Base-by-base conservation (phyloP, 768 basidiomycete species). In the Pleurotus platypus region DNA sequence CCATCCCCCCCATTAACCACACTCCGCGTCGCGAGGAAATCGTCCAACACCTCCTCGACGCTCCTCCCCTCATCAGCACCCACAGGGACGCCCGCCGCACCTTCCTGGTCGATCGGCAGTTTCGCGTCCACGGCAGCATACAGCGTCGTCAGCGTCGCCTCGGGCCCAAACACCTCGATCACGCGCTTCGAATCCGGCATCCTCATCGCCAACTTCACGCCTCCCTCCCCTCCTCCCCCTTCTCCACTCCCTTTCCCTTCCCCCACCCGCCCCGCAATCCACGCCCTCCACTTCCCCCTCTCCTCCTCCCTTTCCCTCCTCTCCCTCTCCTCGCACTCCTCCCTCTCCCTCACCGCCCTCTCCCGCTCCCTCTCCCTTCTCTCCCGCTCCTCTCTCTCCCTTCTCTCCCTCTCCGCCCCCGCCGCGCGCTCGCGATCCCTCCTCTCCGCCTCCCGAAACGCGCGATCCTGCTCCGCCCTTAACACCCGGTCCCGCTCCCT, bases 391-490 rank as follows among this genome's bases (percentile, higher is more conserved):
- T 71, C 60, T 7, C 74, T 67, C 45, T 75, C 70, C 53, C 76
- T 80, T 42, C 58, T 57, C 26, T 67, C 70, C 42, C 68, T 66
- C 15, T 60, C 67, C 16, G 62, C 59, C 43, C 42, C 61, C 45
- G 57, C 62, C 49, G 49, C 59, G 20, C 60, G 63, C 43, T 68
- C 61, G 30, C 48, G 50, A 11, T 49, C 60, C 30, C 60, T 57
- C 75, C 72, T 59, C 75, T 63, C 42, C 39, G 40, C 24, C 24
- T 26, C 13, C 56, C 42, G 27, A 27, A 92, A 92, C 1, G 91
- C 90, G 7, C 81, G 77, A 63, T 96, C 94, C 63, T 94, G 93
- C 63, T 90, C 88, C 24, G 85, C 88, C 30, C 30, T 35, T 1
- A 35, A 3, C 30, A 35, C 30, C 8, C 30, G 8, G 70, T 74